Evolutionary conservation across 2,329 filamentous ascomycete species (phyloP), one percentile per base, ranked within the genome.

Genomic region (Alternaria sp.): DNA sequence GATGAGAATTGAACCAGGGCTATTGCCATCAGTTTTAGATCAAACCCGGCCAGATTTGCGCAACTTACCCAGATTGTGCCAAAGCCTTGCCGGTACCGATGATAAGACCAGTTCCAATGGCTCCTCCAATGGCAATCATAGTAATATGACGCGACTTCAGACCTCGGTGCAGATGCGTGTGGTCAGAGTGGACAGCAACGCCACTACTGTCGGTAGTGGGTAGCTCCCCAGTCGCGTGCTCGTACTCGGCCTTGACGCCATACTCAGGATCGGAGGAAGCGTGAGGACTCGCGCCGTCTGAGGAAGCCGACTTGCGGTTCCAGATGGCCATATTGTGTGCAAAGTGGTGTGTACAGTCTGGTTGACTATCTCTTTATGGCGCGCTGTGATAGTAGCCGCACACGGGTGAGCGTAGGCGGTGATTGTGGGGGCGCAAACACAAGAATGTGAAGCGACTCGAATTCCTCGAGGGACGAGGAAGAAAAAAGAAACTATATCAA

Each of bases 41-140:
- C 14, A 24, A 3, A 33, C 23, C 0, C 4, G 4, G 49, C 5
- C 31, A 28, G 9, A 37, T 41, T n/a, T 11, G 14, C 26, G 11
- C 26, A 13, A 70, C 74, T 21, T 71, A 78, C 76, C 80, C 81
- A 59, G 80, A 78, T 40, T 80, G 80, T 52, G 79, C 81, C 53
- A 84, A 78, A 36, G 80, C 82, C 65, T 81, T 75, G 63, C 84
- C 82, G 56, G 81, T 83, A 59, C 89, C 89, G 69, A 92, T 89
- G 65, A 92, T 90, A 54, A 92, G 81, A 74, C 90, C 90, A 52
- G 89, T 91, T 66, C 77, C 90, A 59, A 92, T 87, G 61, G 90
- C 89, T 74, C 90, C 90, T 70, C 89, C 90, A 58, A 92, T 90
- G 65, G 90, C 90, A 78, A 87, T 86, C 85, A 87, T 86, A 68